Evolutionary conservation across 2,329 filamentous ascomycete genomes (phyloP).

Genomic region (Apiospora arundinis): DNA sequence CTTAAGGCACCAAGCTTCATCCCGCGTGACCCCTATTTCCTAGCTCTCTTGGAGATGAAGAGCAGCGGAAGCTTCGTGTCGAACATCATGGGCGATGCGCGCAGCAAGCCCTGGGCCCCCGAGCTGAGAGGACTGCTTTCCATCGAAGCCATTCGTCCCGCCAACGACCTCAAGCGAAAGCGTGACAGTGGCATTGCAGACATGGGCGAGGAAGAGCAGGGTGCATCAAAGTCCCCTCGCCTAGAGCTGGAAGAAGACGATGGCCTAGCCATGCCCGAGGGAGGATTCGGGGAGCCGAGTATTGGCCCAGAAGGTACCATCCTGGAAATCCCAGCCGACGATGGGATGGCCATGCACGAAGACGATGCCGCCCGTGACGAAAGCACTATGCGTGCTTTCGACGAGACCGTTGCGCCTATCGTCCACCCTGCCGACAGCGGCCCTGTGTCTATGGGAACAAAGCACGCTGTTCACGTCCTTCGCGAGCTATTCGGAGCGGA

Average conservation of each 20-base stretch:
- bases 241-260: slow-evolving; percentile 72
- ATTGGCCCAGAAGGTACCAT: slow-evolving; percentile 66
- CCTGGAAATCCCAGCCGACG: slow-evolving; percentile 68
- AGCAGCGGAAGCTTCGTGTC: slow-evolving; percentile 89
- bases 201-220: slow-evolving; percentile 70
- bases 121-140: slow-evolving; percentile 94
- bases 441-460: slow-evolving; percentile 87
- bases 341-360: slow-evolving; percentile 52
- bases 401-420: slow-evolving; percentile 77
- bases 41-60: slow-evolving; percentile 91
- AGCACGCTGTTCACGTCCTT: slow-evolving; percentile 93
- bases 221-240: slow-evolving; percentile 71
- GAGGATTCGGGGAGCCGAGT: slow-evolving; percentile 59
- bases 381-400: slow-evolving; percentile 67
- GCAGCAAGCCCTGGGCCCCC: slow-evolving; percentile 83
- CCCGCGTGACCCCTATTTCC: slow-evolving; percentile 83
- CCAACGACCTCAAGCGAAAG: slow-evolving; percentile 90
- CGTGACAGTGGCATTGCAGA: slow-evolving; percentile 87
- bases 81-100: slow-evolving; percentile 81
- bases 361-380: slow-evolving; percentile 52
- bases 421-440: slow-evolving; percentile 85
- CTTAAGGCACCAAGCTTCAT: slow-evolving; percentile 83
- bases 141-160: slow-evolving; percentile 76
- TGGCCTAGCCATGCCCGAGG: slow-evolving; percentile 52
- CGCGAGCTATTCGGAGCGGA: slow-evolving; percentile 84